These are phyloP conservation scores for Malus orientalis DNA, from an alignment of 306 rosid genomes.

Conservation along the genomic window DNA sequence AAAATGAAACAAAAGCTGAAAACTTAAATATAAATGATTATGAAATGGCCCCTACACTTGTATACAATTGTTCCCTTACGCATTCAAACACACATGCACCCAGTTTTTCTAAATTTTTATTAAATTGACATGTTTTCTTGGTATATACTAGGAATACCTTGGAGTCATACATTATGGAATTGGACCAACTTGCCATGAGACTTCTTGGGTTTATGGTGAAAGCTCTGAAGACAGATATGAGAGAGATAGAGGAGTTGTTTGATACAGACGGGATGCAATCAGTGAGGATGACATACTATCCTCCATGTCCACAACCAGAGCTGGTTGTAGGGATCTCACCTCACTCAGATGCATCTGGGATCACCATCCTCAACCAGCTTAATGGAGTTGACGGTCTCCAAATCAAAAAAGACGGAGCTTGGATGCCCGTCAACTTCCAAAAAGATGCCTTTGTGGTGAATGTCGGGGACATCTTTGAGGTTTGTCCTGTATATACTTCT, in stretches of 20 bases:
- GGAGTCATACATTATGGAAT: slow-evolving; percentile 39
- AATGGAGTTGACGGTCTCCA: slow-evolving; percentile 71
- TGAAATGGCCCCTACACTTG: neutral
- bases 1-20: no score
- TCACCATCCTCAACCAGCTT: slow-evolving; percentile 62
- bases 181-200: slow-evolving; percentile 36
- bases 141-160: slow-evolving; percentile 34
- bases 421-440: slow-evolving; percentile 53
- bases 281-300: slow-evolving; percentile 66
- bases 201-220: slow-evolving; percentile 38
- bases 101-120: neutral
- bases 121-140: neutral
- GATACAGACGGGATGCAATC: slow-evolving; percentile 58
- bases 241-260: slow-evolving; percentile 38
- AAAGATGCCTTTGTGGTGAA: slow-evolving; percentile 54
- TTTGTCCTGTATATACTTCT: slow-evolving; percentile 15
- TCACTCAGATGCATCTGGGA: slow-evolving; percentile 59
- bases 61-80: neutral
- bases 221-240: slow-evolving; percentile 35
- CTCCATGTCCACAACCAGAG: slow-evolving; percentile 70
- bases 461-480: slow-evolving; percentile 81
- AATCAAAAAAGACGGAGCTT: slow-evolving; percentile 59
- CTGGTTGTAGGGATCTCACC: slow-evolving; percentile 50
- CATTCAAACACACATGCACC: neutral
- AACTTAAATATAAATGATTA: no score